These are phyloP conservation scores for Pseudoturritis turrita DNA, from an alignment of 345 rosid genomes.

Conservation along the genomic window DNA sequence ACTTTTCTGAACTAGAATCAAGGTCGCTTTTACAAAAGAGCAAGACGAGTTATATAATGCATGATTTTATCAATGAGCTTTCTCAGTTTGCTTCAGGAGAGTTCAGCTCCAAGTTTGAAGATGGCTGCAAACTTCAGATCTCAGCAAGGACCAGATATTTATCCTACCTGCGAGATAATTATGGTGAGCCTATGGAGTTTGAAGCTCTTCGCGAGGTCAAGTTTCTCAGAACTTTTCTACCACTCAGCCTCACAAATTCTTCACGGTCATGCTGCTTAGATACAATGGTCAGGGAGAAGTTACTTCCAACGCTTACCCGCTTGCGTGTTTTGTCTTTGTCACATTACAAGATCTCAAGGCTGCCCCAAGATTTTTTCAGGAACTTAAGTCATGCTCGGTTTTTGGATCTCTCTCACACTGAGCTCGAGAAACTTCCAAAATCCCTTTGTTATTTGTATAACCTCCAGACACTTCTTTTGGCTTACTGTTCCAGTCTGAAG, in stretches of 20 bases:
- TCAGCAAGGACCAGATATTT: slow-evolving; percentile 32
- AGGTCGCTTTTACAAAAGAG: slow-evolving; percentile 33
- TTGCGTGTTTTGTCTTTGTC: slow-evolving; percentile 40
- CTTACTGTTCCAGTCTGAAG: slow-evolving; percentile 24
- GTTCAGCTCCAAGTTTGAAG: slow-evolving; percentile 29
- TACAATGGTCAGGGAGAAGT: slow-evolving; percentile 26
- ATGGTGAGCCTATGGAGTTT: slow-evolving; percentile 22
- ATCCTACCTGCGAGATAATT: slow-evolving; percentile 31
- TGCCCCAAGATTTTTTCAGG: slow-evolving; percentile 29
- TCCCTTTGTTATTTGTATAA: slow-evolving; percentile 28
- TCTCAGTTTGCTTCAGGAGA: slow-evolving; percentile 37
- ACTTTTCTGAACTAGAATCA: slow-evolving; percentile 30
- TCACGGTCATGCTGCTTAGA: slow-evolving; percentile 33
- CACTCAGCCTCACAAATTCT: slow-evolving; percentile 31
- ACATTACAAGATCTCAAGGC: slow-evolving; percentile 15
- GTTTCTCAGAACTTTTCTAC: slow-evolving; percentile 37
- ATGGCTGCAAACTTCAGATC: slow-evolving; percentile 2
- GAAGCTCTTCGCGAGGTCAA: slow-evolving; percentile 33
- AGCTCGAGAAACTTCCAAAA: slow-evolving; percentile 30
- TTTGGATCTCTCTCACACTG: slow-evolving; percentile 29
- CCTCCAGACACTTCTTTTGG: slow-evolving; percentile 36
- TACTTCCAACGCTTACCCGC: slow-evolving; percentile 17
- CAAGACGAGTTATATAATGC: slow-evolving; percentile 32
- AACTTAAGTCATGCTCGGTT: slow-evolving; percentile 35
- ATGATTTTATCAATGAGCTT: slow-evolving; percentile 36